These are phyloP conservation scores for Sarocladium strictum DNA, from an alignment of 2,329 filamentous ascomycete species.

Conservation along the genomic window DNA sequence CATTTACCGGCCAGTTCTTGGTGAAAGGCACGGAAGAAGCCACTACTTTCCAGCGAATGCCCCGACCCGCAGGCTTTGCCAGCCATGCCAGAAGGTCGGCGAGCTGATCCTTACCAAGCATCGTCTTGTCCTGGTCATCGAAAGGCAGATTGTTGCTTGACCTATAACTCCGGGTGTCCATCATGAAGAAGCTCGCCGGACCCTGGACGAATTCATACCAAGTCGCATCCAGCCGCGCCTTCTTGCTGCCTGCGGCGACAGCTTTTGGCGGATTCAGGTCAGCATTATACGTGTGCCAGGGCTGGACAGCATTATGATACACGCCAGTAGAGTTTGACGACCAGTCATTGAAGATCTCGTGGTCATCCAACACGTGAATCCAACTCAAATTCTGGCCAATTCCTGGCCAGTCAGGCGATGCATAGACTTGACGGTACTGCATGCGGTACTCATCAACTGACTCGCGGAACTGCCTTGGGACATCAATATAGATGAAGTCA, in stretches of 20 bases:
- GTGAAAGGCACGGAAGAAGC: constrained; percentile 91
- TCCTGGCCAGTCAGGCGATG: constrained; percentile 82
- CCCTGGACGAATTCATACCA: constrained; percentile 90
- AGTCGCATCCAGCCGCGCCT: constrained; percentile 50
- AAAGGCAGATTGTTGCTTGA: constrained; percentile 58
- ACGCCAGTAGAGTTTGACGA: constrained; percentile 73
- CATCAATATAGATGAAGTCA: constrained; percentile 88
- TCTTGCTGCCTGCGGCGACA: constrained; percentile 37
- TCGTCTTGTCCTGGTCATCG: constrained; percentile 66
- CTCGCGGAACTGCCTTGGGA: constrained; percentile 72
- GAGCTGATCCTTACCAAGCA: constrained; percentile 78
- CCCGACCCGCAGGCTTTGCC: constrained; percentile 32
- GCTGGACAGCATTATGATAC: constrained; percentile 73
- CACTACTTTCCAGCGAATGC: constrained; percentile 90
- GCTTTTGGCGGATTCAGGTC: constrained; percentile 73
- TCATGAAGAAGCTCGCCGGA: constrained; percentile 87
- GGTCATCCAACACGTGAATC: constrained; percentile 95
- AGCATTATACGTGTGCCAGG: constrained; percentile 82
- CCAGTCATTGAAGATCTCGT: constrained; percentile 96
- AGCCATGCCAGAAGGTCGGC: constrained; percentile 76
- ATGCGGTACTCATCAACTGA: constrained; percentile 72
- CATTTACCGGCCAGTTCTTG: constrained; percentile 92
- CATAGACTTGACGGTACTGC: constrained; percentile 94
- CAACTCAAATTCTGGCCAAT: constrained; percentile 79
- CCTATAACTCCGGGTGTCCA: constrained; percentile 86